These are phyloP conservation scores for Fomitopsis palustris DNA, from an alignment of 1,284 basidiomycete species.

Conservation along the genomic window DNA sequence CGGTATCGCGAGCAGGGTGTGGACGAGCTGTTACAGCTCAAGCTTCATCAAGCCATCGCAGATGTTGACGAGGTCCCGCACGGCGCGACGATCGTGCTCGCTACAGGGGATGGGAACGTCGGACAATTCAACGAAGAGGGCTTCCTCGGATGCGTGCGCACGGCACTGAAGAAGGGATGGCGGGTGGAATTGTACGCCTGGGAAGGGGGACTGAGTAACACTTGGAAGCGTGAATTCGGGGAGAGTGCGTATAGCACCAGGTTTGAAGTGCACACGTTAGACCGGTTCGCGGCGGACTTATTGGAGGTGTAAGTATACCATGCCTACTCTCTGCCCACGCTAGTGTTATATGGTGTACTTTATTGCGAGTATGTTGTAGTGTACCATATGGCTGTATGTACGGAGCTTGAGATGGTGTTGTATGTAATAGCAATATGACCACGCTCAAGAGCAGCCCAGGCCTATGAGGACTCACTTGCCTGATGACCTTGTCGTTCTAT, in stretches of 20 bases:
- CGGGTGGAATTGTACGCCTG: constrained; percentile 84
- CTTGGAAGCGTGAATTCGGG: constrained; percentile 69
- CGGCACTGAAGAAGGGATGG: constrained; percentile 84
- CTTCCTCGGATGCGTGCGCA: constrained; percentile 79
- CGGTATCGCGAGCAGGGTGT: constrained; percentile 82
- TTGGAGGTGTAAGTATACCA: constrained; percentile 21
- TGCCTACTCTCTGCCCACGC: background rate
- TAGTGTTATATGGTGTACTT: background rate
- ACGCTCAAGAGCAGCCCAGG: too few relatives aligned
- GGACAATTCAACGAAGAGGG: constrained; percentile 88
- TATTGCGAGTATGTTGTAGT: background rate
- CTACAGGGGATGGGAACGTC: constrained; percentile 86
- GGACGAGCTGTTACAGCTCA: constrained; percentile 84
- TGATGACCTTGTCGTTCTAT: too few relatives aligned
- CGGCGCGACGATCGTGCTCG: constrained; percentile 78
- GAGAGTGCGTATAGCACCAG: constrained; percentile 31
- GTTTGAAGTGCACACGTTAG: constrained; percentile 29
- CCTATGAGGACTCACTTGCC: too few relatives aligned
- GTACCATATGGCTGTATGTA: background rate
- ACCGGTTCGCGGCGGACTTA: constrained; percentile 29
- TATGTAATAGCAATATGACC: too few relatives aligned
- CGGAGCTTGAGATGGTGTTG: too few relatives aligned
- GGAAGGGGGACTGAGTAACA: constrained; percentile 73
- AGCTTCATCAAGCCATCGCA: constrained; percentile 79
- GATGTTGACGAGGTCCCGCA: constrained; percentile 57